Evolutionary conservation across 805 yeast genomes (phyloP).

Genomic region (Babjeviella inositovora): DNA sequence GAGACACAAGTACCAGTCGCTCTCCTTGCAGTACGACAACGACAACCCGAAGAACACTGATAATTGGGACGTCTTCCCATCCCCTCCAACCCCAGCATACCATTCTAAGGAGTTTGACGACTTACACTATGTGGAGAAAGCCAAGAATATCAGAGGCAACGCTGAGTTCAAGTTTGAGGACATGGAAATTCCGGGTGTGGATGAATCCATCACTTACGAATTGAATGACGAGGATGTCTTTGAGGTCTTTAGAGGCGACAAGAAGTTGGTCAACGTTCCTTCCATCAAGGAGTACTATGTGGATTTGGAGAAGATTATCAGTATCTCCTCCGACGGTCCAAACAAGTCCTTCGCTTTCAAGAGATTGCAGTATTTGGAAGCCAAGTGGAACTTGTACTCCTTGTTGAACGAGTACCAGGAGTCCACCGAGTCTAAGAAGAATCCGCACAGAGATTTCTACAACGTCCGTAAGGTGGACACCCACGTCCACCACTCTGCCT

Average conservation of each 20-base stretch:
- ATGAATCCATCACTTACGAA: slow-evolving; percentile 19
- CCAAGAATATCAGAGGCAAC: slow-evolving; percentile 9
- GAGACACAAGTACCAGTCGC: slow-evolving; percentile 58
- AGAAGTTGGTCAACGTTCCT: slow-evolving; percentile 51
- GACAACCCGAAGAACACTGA: slow-evolving; percentile 74
- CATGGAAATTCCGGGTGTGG: slow-evolving; percentile 35
- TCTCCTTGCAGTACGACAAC: slow-evolving; percentile 56
- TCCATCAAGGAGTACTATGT: slow-evolving; percentile 69
- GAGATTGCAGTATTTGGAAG: slow-evolving; percentile 85
- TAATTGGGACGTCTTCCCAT: slow-evolving; percentile 76
- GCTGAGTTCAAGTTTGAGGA: slow-evolving; percentile 40
- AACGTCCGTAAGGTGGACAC: slow-evolving; percentile 95
- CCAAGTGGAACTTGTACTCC: slow-evolving; percentile 88
- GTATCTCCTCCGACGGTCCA: slow-evolving; percentile 86
- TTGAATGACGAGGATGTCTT: slow-evolving; percentile 54
- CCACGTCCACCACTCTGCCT: slow-evolving; percentile 97
- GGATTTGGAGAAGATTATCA: slow-evolving; percentile 63
- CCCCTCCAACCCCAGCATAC: slow-evolving; percentile 80
- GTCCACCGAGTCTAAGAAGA: slow-evolving; percentile 73
- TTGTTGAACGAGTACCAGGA: slow-evolving; percentile 88
- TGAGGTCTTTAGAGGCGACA: slow-evolving; percentile 33
- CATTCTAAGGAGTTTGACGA: slow-evolving; percentile 41
- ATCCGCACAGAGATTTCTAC: slow-evolving; percentile 95
- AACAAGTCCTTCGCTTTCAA: slow-evolving; percentile 92
- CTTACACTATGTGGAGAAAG: slow-evolving; percentile 15